Base-by-base conservation (phyloP, 108 stramenopile species). In the Ochromonas danica region DNA sequence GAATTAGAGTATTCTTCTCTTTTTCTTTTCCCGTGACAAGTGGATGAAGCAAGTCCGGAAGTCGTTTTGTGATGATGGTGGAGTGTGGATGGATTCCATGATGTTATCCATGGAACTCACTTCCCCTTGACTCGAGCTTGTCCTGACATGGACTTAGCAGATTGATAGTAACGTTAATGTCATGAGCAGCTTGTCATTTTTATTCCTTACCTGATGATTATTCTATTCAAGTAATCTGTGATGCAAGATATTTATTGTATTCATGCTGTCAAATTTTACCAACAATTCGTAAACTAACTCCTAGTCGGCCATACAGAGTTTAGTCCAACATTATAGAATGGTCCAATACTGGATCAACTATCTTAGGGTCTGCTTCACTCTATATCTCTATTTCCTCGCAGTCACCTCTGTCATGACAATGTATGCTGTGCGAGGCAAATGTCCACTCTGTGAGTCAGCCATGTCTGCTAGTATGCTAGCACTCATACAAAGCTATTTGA, bases 201-300 rank as follows among this genome's bases (percentile, higher is more conserved):
- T 84, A 1, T 78, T 33, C 63, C 17, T 42, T 35, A 77, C 70
- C 0, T 14, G 67, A 39, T 71, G 27, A 22, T n/a, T n/a, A n/a
- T 83, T 36, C 65, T 39, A 40, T 80, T 77, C 70, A 42, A 78
- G 6, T 71, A 57, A 27, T 82, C 40, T 62, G 71, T 79, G 33
- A 33, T 38, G 41, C 82, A 62, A 80, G 78, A 70, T 71, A 77
- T 79, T 82, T 51, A 80, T 62, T 82, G 80, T 78, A 3, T 25
- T 67, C 63, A 36, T 10, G 63, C 3, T 67, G 78, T 42, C 65
- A 82, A 78, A 61, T 82, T 79, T 57, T 65, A 62, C 43, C 81
- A 40, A 75, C 77, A 78, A 72, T 79, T 71, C 40, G 79, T 41
- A 33, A 84, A 70, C 81, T n/a, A n/a, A n/a, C n/a, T 82, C 82